Evolutionary conservation across 2,329 filamentous ascomycete genomes (phyloP).

Genomic region (Diplodia intermedia): DNA sequence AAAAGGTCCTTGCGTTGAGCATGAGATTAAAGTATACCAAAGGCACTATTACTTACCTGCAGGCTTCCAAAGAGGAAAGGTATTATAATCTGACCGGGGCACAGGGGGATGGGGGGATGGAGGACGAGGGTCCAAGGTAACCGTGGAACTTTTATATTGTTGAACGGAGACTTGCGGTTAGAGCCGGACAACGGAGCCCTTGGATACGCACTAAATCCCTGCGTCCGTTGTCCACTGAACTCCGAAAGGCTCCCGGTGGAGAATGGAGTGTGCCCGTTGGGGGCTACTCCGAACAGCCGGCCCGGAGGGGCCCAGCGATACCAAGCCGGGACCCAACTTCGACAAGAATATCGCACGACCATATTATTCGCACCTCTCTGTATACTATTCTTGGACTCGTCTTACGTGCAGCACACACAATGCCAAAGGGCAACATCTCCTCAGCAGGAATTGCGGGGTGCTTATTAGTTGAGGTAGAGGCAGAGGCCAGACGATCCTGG

Average conservation of each 20-base stretch:
- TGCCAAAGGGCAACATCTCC: not conserved
- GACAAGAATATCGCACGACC: too few relatives aligned
- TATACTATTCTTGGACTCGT: not conserved
- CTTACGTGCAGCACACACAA: not conserved
- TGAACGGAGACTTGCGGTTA: not conserved
- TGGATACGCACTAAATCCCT: not conserved
- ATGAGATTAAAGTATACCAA: too few relatives aligned
- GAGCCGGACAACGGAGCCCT: not conserved
- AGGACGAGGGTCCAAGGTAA: not conserved
- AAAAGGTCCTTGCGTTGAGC: not conserved
- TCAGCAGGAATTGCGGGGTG: not conserved
- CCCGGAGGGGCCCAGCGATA: not conserved
- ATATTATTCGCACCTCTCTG: not conserved
- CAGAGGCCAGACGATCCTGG: not conserved
- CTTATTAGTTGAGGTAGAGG: conserved; percentile 5
- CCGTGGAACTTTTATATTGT: not conserved
- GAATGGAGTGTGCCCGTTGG: not conserved
- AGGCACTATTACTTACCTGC: not conserved
- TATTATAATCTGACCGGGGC: not conserved
- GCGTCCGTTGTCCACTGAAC: not conserved
- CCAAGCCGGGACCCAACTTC: not conserved
- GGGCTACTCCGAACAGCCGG: conserved; percentile 18
- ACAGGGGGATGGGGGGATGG: too few relatives aligned
- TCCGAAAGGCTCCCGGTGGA: not conserved
- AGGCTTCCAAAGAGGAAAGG: not conserved